Evolutionary conservation across 441 rosid species (phyloP).

Genomic region (Theobroma grandiflorum): DNA sequence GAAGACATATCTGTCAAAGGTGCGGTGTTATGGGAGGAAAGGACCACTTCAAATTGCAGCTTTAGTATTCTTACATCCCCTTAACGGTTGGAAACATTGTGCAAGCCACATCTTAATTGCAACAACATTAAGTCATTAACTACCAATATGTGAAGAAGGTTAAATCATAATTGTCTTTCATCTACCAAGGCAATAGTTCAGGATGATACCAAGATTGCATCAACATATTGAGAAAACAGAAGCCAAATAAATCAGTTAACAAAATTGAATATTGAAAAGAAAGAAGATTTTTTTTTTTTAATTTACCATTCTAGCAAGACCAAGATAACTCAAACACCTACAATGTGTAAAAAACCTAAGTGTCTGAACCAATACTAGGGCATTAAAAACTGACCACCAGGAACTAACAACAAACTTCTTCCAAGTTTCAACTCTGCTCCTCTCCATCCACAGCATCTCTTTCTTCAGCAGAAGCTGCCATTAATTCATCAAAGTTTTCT

Average conservation of each 20-base stretch:
- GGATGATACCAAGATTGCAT: neutral
- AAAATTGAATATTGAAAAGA: slow-evolving; percentile 30
- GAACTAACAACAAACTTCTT: neutral
- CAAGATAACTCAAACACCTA: slow-evolving; percentile 18
- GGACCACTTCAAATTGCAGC: neutral
- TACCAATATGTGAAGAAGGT: neutral
- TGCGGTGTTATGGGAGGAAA: neutral
- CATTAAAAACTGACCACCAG: slow-evolving; percentile 31
- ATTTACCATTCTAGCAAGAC: neutral
- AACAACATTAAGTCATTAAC: neutral
- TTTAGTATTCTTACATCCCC: neutral
- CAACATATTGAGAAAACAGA: neutral
- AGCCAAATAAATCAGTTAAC: slow-evolving; percentile 3
- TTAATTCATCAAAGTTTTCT: slow-evolving; percentile 72
- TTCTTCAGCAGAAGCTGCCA: slow-evolving; percentile 81
- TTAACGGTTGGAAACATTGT: neutral
- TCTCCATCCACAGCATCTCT: slow-evolving; percentile 66
- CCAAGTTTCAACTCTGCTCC: slow-evolving; percentile 57
- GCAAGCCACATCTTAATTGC: neutral
- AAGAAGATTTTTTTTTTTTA: slow-evolving; percentile 9
- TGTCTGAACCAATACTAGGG: slow-evolving; percentile 12
- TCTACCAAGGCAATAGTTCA: neutral
- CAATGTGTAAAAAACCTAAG: slow-evolving; percentile 25
- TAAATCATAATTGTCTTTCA: neutral
- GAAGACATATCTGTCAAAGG: no score